Evolutionary conservation across 345 rosid species (phyloP).

Genomic region (Eutrema heterophyllum): DNA sequence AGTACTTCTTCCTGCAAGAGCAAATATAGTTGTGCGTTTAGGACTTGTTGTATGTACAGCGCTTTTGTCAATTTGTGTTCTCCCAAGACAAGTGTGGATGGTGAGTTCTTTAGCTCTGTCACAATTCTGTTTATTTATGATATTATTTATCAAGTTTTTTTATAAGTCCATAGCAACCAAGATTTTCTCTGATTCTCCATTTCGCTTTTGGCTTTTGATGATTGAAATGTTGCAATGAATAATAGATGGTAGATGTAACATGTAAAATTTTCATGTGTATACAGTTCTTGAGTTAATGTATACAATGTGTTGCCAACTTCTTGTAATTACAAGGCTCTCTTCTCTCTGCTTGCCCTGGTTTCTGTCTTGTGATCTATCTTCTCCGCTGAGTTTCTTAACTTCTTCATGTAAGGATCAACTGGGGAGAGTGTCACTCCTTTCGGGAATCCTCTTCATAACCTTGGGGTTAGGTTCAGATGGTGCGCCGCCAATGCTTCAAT

Average conservation of each 20-base stretch:
- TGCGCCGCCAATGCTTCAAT: slow-evolving; percentile 71
- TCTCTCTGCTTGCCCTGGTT: not conserved
- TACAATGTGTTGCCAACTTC: not conserved
- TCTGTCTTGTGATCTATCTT: not conserved
- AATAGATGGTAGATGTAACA: not conserved
- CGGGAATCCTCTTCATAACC: slow-evolving; percentile 69
- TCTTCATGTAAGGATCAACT: slow-evolving; percentile 66
- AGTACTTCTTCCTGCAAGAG: slow-evolving; percentile 87
- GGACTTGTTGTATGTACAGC: slow-evolving; percentile 64
- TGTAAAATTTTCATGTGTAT: not conserved
- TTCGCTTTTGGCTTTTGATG: not conserved
- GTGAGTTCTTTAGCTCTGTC: slow-evolving; percentile 34
- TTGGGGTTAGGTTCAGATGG: slow-evolving; percentile 91
- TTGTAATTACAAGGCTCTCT: not conserved
- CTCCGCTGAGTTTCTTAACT: slow-evolving; percentile 4
- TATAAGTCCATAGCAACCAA: not conserved
- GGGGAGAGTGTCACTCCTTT: slow-evolving; percentile 87
- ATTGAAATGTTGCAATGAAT: not conserved
- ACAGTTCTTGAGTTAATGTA: not conserved
- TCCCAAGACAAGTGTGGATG: slow-evolving; percentile 73
- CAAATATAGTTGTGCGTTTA: slow-evolving; percentile 66
- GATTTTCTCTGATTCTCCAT: not conserved
- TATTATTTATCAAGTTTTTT: too few relatives aligned
- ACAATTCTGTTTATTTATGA: not conserved
- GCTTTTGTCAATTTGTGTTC: slow-evolving; percentile 62